Evolutionary conservation across 2,329 filamentous ascomycete genomes (phyloP).

Genomic region (Nemania serpens): DNA sequence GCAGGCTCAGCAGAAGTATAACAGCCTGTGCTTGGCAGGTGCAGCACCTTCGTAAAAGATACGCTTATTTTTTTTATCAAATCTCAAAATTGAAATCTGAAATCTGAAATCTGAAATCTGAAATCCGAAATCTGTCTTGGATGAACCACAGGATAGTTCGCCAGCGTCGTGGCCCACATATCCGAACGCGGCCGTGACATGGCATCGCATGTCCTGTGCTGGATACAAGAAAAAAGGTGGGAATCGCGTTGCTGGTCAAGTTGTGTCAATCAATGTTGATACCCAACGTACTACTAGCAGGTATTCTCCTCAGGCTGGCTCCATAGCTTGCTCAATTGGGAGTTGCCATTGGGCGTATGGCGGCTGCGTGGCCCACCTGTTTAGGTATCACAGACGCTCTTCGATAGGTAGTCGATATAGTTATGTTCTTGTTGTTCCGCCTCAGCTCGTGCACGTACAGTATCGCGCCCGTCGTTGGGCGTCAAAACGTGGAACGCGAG

Average conservation of each 20-base stretch:
- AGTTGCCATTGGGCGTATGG: slow-evolving; percentile 34
- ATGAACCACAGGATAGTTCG: neutral
- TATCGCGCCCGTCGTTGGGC: slow-evolving; percentile 34
- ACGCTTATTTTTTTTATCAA: too few relatives aligned
- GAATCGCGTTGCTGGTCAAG: slow-evolving; percentile 6
- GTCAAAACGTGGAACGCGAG: slow-evolving; percentile 32
- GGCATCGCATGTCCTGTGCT: slow-evolving; percentile 24
- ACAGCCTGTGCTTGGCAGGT: too few relatives aligned
- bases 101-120: too few relatives aligned
- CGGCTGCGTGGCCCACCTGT: slow-evolving; percentile 17
- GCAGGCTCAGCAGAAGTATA: neutral
- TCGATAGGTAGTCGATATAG: too few relatives aligned
- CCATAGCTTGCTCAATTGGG: slow-evolving; percentile 32
- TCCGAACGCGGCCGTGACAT: slow-evolving; percentile 15
- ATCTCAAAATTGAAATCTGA: too few relatives aligned
- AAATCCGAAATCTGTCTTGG: too few relatives aligned
- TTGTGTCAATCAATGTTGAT: slow-evolving; percentile 25
- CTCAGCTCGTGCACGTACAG: slow-evolving; percentile 10
- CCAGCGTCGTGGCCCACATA: slow-evolving; percentile 5
- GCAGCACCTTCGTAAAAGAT: too few relatives aligned
- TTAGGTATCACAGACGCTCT: slow-evolving; percentile 31
- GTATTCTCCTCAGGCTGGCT: neutral
- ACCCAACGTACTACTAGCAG: slow-evolving; percentile 20
- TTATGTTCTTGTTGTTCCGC: neutral
- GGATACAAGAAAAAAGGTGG: slow-evolving; percentile 1